phyloP scores from a whole-genome alignment of 2,329 filamentous ascomycete species.

The Fusarium hainanense region DNA sequence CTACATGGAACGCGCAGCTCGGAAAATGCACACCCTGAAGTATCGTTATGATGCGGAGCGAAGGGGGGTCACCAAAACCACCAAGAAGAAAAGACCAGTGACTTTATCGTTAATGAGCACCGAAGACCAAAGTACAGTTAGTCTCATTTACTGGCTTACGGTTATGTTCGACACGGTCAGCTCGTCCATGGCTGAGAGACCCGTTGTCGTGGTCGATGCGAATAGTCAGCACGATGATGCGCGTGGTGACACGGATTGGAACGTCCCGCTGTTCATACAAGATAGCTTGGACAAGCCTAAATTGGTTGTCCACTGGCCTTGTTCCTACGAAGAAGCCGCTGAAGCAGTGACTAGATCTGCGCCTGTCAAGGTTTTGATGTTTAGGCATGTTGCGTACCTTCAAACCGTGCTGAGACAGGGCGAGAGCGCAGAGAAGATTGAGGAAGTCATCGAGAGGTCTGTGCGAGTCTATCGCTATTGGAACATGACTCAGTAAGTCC shows the following conservation, averaged over 20 bases:
- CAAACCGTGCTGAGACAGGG: slow-evolving; percentile 61
- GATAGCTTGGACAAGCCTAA: slow-evolving; percentile 20
- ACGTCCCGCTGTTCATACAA: slow-evolving; percentile 16
- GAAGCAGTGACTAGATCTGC: slow-evolving; percentile 62
- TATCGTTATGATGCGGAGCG: slow-evolving; percentile 38
- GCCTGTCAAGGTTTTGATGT: slow-evolving; percentile 68
- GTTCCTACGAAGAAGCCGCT: slow-evolving; percentile 61
- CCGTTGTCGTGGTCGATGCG: slow-evolving; percentile 51
- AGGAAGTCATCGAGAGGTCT: slow-evolving; percentile 60
- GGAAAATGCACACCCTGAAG: slow-evolving; percentile 42
- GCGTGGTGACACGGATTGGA: slow-evolving; percentile 9
- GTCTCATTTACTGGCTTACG: slow-evolving; percentile 67
- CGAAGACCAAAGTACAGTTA: slow-evolving; percentile 57
- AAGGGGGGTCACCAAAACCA: slow-evolving; percentile 13
- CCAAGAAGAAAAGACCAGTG: slow-evolving; percentile 2
- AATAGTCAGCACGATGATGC: slow-evolving; percentile 51
- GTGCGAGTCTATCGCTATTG: slow-evolving; percentile 64
- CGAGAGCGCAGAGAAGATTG: slow-evolving; percentile 51
- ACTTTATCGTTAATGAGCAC: neutral
- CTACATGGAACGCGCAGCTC: slow-evolving; percentile 39
- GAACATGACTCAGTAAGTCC: slow-evolving; percentile 57
- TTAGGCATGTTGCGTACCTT: slow-evolving; percentile 63
- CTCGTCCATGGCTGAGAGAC: slow-evolving; percentile 59
- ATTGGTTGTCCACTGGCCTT: slow-evolving; percentile 59
- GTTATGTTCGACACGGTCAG: slow-evolving; percentile 70